Evolutionary conservation across 768 basidiomycete species (phyloP).

Genomic region (Russula earlei): DNA sequence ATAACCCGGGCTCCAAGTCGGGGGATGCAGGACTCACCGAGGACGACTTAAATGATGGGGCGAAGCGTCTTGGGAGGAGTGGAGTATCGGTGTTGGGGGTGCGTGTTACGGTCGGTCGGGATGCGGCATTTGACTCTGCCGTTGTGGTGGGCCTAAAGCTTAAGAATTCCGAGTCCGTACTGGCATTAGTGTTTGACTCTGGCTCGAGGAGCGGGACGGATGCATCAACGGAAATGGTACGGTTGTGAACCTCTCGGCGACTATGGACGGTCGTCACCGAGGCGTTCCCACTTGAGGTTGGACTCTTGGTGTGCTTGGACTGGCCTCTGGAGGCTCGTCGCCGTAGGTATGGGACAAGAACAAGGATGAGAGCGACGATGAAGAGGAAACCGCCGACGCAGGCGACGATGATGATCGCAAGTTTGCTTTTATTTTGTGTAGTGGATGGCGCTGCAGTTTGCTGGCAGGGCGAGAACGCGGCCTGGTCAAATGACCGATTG

Average conservation of each 20-base stretch:
- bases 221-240: constrained; percentile 13
- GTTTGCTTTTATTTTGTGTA: constrained; percentile 5
- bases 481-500: constrained; percentile 9
- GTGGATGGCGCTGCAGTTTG: background rate
- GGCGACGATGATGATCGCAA: constrained; percentile 12
- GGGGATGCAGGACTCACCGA: background rate
- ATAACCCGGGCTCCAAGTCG: constrained; percentile 1
- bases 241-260: constrained; percentile 8
- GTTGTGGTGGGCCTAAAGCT: background rate
- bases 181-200: background rate
- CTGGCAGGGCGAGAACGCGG: constrained; percentile 2
- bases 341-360: constrained; percentile 13
- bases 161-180: background rate
- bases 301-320: background rate
- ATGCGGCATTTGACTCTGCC: background rate
- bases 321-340: constrained; percentile 8
- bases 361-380: constrained; percentile 9
- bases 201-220: constrained; percentile 16
- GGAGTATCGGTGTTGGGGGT: background rate
- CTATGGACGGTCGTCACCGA: background rate
- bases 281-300: background rate
- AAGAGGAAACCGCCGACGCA: constrained; percentile 15
- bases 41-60: constrained; percentile 4
- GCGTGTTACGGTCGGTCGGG: background rate
- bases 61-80: constrained; percentile 1